Percentiles rank a stretch among this genome's conserved stretches.
Conservation (phyloP, 768 basidiomycete species). For the Lanmaoa pseudosensibilis region DNA sequence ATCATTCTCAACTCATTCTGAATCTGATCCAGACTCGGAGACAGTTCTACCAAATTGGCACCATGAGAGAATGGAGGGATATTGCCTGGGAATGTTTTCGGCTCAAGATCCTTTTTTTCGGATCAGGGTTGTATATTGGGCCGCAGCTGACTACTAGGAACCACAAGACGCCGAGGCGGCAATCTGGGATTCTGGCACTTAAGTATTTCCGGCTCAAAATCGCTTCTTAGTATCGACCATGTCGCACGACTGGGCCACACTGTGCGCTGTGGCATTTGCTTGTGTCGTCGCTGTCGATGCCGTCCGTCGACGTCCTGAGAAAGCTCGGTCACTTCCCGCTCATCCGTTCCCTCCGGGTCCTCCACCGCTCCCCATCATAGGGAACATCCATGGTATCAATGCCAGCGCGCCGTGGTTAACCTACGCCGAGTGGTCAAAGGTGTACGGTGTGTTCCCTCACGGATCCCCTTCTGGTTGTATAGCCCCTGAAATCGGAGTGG, state of each 20-base stretch:
- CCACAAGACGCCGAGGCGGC: too few relatives aligned
- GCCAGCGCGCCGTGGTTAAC: constrained; percentile 12
- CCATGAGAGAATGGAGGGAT: background rate
- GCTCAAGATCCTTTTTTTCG: too few relatives aligned
- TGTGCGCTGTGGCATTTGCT: background rate
- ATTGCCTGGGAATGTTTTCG: background rate
- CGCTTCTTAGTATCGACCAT: background rate
- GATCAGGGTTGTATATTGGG: too few relatives aligned
- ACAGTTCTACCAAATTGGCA: background rate
- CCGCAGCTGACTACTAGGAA: too few relatives aligned
- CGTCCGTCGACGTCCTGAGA: background rate
- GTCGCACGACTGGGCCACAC: background rate
- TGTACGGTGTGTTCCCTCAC: constrained; percentile 3
- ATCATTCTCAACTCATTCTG: too few relatives aligned
- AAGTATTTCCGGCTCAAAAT: background rate
- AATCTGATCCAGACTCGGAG: background rate
- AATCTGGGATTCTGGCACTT: too few relatives aligned
- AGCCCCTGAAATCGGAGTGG: background rate
- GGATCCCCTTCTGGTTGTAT: background rate
- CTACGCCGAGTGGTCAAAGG: constrained; percentile 14
- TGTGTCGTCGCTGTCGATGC: background rate
- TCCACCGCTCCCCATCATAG: constrained; percentile 14
- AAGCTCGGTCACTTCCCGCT: background rate
- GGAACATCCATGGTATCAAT: constrained; percentile 14
- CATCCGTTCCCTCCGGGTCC: constrained; percentile 14